phyloP scores from a whole-genome alignment of 352 stramenopile genomes.

The Aphanomyces invadans region DNA sequence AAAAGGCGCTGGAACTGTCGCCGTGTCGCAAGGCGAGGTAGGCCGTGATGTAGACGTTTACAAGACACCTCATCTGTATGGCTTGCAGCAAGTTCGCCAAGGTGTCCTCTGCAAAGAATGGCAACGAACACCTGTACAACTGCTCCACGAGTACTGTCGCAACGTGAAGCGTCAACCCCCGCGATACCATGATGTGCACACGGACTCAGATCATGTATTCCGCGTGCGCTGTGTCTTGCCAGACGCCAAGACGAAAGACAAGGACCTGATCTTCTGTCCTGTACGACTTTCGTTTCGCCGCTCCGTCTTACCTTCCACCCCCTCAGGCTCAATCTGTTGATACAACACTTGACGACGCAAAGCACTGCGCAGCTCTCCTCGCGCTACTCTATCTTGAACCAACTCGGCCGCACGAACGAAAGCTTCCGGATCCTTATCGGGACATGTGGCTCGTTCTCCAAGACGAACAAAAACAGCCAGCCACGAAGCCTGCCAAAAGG shows the following conservation, averaged over 20 bases:
- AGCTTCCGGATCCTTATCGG: conserved; percentile 94
- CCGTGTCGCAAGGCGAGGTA: conserved; percentile 69
- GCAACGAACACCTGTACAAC: conserved; percentile 88
- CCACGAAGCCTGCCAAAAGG: conserved; percentile 27
- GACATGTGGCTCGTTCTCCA: conserved; percentile 83
- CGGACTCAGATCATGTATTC: conserved; percentile 31
- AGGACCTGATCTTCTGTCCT: conserved; percentile 91
- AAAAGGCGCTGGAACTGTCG: conserved; percentile 82
- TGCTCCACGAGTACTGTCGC: conserved; percentile 92
- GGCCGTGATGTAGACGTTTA: too few species aligned
- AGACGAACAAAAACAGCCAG: neutral
- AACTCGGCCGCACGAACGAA: conserved; percentile 89
- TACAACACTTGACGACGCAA: conserved; percentile 77
- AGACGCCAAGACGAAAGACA: conserved; percentile 89
- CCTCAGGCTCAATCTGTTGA: conserved; percentile 68
- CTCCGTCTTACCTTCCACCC: too few species aligned
- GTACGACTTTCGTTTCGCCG: conserved; percentile 29
- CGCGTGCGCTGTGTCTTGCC: conserved; percentile 81
- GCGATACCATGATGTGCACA: conserved; percentile 50
- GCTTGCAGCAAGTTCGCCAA: conserved; percentile 43
- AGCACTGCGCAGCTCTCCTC: conserved; percentile 89
- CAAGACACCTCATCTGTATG: conserved; percentile 4
- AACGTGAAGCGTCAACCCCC: conserved; percentile 82
- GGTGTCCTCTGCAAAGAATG: conserved; percentile 90
- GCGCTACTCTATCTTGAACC: conserved; percentile 92